These are phyloP conservation scores for Nigrospora oryzae DNA, from an alignment of 2,329 filamentous ascomycete genomes.

Conservation along the genomic window DNA sequence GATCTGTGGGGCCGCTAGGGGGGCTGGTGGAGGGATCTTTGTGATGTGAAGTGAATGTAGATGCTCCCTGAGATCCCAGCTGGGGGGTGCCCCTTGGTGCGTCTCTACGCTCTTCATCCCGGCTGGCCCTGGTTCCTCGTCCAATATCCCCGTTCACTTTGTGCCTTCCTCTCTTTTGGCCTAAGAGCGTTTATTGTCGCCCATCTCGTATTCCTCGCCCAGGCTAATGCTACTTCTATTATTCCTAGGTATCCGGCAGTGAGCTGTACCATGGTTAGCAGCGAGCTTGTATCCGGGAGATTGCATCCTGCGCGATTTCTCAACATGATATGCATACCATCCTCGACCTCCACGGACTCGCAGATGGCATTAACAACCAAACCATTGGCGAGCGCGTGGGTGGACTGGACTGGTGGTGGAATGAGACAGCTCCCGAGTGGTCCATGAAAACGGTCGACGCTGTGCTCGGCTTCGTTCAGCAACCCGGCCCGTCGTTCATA, in stretches of 20 bases:
- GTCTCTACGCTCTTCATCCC: neutral
- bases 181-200: too few relatives aligned
- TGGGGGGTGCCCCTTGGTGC: too few relatives aligned
- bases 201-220: too few relatives aligned
- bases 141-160: too few relatives aligned
- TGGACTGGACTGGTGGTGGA: neutral
- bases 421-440: neutral
- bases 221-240: too few relatives aligned
- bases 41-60: neutral
- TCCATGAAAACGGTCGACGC: neutral
- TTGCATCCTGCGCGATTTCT: neutral
- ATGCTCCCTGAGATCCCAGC: neutral
- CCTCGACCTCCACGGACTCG: neutral
- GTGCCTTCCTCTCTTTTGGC: too few relatives aligned
- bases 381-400: neutral
- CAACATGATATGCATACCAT: neutral
- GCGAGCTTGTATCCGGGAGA: neutral
- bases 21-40: neutral
- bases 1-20: too few relatives aligned
- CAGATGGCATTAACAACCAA: neutral
- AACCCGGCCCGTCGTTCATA: neutral
- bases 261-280: neutral
- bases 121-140: too few relatives aligned
- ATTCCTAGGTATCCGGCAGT: neutral
- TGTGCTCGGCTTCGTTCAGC: slow-evolving; percentile 1